Evolutionary conservation across 2,329 filamentous ascomycete species (phyloP), one percentile per base, ranked within the genome.

Genomic region (Dothistroma pini): DNA sequence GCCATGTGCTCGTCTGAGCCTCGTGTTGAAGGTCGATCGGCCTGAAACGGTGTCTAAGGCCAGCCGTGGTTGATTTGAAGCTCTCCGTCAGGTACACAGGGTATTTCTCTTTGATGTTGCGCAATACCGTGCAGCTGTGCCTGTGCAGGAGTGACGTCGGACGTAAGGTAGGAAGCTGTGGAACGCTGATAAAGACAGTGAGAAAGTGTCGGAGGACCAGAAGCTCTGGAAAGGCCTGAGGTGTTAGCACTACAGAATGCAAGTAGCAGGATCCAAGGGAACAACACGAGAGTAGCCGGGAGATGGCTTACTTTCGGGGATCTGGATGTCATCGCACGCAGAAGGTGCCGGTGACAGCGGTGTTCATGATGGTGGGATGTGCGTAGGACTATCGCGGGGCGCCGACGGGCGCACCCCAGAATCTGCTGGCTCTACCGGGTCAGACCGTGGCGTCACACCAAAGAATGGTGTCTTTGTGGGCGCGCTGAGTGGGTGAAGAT

Each of bases 1-100:
- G 64, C 58, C 66, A 65, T 60, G 66, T 65, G 64, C 57, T 52
- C 4, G 22, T 32, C 29, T 51, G 16, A 51, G 56, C 53, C 53
- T 38, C 55, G 52, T 60, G 19, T 19, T 54, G 38, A 8, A 21
- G 19, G 32, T 25, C 25, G 57, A 22, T 22, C 29, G 49, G 11
- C 11, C 11, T 51, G 48, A 29, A n/a, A 51, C 14, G 48, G 9
- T 7, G 7, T 49, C 47, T 8, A 38, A 38, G 11, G 11, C 35
- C 35, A 38, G 35, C 35, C 35, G 35, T 38, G 35, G 35, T 38
- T 38, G 16, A 16, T 19, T n/a, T 44, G n/a, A 19, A 44, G 41
- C 41, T 44, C 41, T 44, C 3, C 14, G 8, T 3, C n/a, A 14
- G 41, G 8, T n/a, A 51, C 11, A 12, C 21, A 29, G 21, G 11